Evolutionary conservation across 2,329 filamentous ascomycete species (phyloP).

Genomic region (Aureobasidium sp.): DNA sequence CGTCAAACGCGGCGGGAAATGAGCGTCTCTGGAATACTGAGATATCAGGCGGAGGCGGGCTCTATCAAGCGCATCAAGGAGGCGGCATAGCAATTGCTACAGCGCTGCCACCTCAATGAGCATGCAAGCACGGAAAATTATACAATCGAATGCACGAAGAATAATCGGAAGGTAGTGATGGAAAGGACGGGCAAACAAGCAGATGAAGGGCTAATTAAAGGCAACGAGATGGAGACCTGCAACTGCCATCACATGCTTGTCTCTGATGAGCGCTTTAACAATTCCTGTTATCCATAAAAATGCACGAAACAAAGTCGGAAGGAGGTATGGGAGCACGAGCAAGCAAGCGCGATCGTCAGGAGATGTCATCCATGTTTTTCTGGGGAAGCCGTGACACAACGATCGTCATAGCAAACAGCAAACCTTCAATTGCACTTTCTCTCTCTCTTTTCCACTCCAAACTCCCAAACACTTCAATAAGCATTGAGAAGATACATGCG

Average conservation of each 20-base stretch:
- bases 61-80: not conserved
- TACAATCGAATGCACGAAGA: not conserved
- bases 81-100: not conserved
- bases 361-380: not conserved
- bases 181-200: not conserved
- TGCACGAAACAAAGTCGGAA: not conserved
- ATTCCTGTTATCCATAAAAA: not conserved
- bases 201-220: too few species aligned
- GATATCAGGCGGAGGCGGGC: not conserved
- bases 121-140: not conserved
- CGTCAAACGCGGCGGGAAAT: not conserved
- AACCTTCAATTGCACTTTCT: not conserved
- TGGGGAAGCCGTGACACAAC: not conserved
- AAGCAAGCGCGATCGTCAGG: conserved; percentile 1
- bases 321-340: not conserved
- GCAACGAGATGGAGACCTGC: too few species aligned
- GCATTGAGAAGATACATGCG: conserved; percentile 1
- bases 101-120: not conserved
- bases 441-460: not conserved
- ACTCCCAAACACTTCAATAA: not conserved
- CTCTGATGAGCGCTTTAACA: not conserved
- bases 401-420: conserved; percentile 6
- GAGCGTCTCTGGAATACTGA: not conserved
- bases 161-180: not conserved
- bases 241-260: too few species aligned